Conservation (phyloP, 495 filamentous ascomycete species). For the Halenospora varia region DNA sequence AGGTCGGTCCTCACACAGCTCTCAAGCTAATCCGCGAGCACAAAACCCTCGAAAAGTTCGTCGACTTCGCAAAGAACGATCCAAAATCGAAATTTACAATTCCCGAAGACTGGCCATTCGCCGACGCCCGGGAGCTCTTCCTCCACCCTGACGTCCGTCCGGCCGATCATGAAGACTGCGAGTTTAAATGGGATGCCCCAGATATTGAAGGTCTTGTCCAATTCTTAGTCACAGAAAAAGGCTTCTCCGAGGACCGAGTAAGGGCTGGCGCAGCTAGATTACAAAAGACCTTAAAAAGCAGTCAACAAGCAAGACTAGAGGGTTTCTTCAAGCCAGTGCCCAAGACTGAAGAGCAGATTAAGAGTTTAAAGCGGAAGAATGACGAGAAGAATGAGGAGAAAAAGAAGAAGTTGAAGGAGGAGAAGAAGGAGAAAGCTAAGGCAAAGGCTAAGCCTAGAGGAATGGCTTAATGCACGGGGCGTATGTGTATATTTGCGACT, state of each 20-base stretch:
- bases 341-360: constrained; percentile 80
- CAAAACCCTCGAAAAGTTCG: constrained; percentile 78
- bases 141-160: constrained; percentile 80
- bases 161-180: constrained; percentile 81
- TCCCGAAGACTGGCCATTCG: constrained; percentile 90
- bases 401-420: constrained; percentile 91
- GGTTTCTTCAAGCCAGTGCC: constrained; percentile 97
- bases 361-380: constrained; percentile 82
- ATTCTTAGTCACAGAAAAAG: constrained; percentile 90
- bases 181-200: constrained; percentile 96
- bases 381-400: constrained; percentile 84
- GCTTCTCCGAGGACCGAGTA: constrained; percentile 92
- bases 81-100: constrained; percentile 73
- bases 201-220: constrained; percentile 84
- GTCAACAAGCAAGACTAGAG: constrained; percentile 87
- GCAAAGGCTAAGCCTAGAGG: constrained; percentile 75
- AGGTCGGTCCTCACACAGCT: constrained; percentile 85
- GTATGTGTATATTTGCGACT: neutral
- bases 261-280: constrained; percentile 69
- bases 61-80: constrained; percentile 71
- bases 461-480: constrained; percentile 11
- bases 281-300: constrained; percentile 81
- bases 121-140: constrained; percentile 89
- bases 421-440: constrained; percentile 89
- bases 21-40: constrained; percentile 90